Conservation (phyloP, 257 asterid genomes). For the Knoxia roxburghii region DNA sequence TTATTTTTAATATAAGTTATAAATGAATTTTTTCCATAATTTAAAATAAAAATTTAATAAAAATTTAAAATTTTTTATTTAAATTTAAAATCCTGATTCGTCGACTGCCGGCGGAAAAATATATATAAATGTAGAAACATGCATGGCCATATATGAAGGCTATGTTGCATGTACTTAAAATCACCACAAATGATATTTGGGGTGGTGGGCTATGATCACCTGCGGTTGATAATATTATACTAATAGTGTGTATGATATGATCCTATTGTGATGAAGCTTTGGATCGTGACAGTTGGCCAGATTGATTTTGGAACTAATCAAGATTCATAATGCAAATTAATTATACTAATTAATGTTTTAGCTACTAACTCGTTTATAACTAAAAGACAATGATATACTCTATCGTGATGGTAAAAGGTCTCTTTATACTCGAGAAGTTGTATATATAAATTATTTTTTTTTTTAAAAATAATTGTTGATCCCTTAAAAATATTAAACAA, state of each 20-base stretch:
- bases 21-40: too few relatives aligned
- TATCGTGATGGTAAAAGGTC: too few relatives aligned
- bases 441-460: too few relatives aligned
- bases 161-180: constrained; percentile 8
- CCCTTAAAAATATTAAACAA: too few relatives aligned
- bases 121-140: background rate
- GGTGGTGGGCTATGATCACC: background rate
- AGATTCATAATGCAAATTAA: background rate
- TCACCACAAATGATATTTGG: constrained; percentile 9
- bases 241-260: background rate
- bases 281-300: constrained; percentile 19
- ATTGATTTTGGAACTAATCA: background rate
- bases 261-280: constrained; percentile 23
- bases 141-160: background rate
- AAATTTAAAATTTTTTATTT: too few relatives aligned
- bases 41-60: too few relatives aligned
- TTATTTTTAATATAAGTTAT: too few relatives aligned
- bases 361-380: background rate
- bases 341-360: background rate
- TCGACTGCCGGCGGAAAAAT: too few relatives aligned
- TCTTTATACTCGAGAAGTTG: too few relatives aligned
- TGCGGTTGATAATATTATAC: too few relatives aligned
- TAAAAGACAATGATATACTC: background rate
- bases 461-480: too few relatives aligned
- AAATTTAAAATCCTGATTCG: too few relatives aligned